Evolutionary conservation across 2,329 filamentous ascomycete genomes (phyloP).

Genomic region (Fulvia fulva): DNA sequence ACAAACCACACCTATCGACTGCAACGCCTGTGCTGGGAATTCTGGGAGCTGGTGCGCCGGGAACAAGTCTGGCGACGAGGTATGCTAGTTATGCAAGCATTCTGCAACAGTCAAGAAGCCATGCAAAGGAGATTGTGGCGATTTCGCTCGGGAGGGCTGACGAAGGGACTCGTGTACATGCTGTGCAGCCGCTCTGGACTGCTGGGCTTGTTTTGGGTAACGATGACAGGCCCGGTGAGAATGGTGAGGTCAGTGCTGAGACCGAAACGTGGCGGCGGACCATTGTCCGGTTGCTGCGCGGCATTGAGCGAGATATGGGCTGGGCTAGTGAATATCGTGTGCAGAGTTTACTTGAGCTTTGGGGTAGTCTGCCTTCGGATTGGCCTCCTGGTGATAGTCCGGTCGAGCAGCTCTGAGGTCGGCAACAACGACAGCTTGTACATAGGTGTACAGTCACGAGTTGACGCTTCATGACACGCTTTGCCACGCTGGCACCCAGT

Average conservation of each 20-base stretch:
- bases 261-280: slow-evolving; percentile 48
- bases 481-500: slow-evolving; percentile 30
- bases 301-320: slow-evolving; percentile 61
- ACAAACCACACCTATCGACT: slow-evolving; percentile 55
- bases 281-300: slow-evolving; percentile 53
- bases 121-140: slow-evolving; percentile 59
- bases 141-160: slow-evolving; percentile 56
- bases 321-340: slow-evolving; percentile 60
- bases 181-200: slow-evolving; percentile 58
- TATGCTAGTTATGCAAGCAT: slow-evolving; percentile 56
- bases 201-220: slow-evolving; percentile 59
- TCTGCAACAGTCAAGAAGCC: slow-evolving; percentile 51
- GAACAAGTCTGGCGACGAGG: slow-evolving; percentile 49
- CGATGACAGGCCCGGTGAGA: slow-evolving; percentile 17
- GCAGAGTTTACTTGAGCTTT: slow-evolving; percentile 50
- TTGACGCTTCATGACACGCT: slow-evolving; percentile 12
- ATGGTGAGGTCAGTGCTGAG: slow-evolving; percentile 21
- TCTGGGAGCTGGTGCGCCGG: slow-evolving; percentile 12
- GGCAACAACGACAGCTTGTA: not conserved
- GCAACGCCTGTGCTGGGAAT: slow-evolving; percentile 8
- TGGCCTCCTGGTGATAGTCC: slow-evolving; percentile 16
- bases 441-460: not conserved
- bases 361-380: slow-evolving; percentile 27
- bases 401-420: not conserved
- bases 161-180: slow-evolving; percentile 55